Evolutionary conservation across 345 rosid genomes (phyloP).

Genomic region (Litchi chinensis): DNA sequence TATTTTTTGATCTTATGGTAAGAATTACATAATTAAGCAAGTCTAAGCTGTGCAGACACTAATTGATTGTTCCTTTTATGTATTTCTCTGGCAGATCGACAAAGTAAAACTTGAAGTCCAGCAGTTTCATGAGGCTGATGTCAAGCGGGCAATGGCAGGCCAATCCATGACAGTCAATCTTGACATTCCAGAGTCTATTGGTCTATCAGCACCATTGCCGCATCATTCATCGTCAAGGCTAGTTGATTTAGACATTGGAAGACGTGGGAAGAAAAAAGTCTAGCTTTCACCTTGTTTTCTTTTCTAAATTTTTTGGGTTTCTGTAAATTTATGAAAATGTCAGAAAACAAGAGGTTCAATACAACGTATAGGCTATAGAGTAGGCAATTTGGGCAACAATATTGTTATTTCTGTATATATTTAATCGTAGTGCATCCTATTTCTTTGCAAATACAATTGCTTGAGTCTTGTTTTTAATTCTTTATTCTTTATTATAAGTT

Average conservation of each 20-base stretch:
- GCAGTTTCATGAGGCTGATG: conserved; percentile 45
- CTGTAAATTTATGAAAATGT: conserved; percentile 9
- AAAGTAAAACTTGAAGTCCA: conserved; percentile 59
- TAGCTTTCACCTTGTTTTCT: conserved; percentile 13
- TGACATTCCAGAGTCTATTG: conserved; percentile 91
- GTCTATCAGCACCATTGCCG: conserved; percentile 56
- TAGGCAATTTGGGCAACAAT: not conserved
- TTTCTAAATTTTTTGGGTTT: not conserved
- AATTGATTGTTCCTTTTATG: conserved; percentile 14
- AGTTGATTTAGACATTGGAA: conserved; percentile 49
- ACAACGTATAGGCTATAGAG: not conserved
- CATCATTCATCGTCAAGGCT: conserved; percentile 60
- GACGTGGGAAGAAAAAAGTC: conserved; percentile 57
- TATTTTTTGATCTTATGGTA: not conserved
- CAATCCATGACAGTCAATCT: conserved; percentile 58
- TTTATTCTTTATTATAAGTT: not conserved
- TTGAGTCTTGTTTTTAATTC: not conserved
- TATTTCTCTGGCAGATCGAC: conserved; percentile 53
- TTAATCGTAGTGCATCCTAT: not conserved
- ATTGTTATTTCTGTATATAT: conserved; percentile 2
- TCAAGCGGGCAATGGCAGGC: conserved; percentile 41
- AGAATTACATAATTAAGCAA: conserved; percentile 2
- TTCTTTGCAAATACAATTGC: not conserved
- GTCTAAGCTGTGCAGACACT: not conserved
- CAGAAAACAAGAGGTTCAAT: not conserved